phyloP scores from a whole-genome alignment of 2,329 filamentous ascomycete genomes.

The Pseudogymnoascus verrucosus region DNA sequence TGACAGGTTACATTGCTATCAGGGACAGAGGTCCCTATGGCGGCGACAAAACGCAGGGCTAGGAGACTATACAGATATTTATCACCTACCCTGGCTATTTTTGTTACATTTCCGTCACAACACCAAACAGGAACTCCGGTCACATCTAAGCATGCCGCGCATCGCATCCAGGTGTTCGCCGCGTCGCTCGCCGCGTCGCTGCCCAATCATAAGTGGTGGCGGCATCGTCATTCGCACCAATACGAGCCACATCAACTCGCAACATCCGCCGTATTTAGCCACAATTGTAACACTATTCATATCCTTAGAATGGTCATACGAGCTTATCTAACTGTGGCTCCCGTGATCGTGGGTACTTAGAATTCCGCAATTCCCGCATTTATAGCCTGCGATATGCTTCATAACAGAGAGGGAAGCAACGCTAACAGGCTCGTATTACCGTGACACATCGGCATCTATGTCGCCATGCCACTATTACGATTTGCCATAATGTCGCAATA shows the following conservation, averaged over 20 bases:
- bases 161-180: neutral
- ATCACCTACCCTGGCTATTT: neutral
- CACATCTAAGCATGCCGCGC: neutral
- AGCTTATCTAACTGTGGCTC: neutral
- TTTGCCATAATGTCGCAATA: neutral
- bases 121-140: neutral
- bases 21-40: neutral
- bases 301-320: neutral
- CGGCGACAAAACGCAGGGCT: neutral
- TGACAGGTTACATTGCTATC: neutral
- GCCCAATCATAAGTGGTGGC: constrained; percentile 1
- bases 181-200: neutral
- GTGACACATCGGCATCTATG: neutral
- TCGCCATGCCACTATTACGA: neutral
- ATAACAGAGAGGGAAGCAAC: neutral
- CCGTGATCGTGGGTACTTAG: neutral
- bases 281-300: neutral
- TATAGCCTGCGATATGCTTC: neutral
- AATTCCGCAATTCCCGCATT: neutral
- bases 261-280: neutral
- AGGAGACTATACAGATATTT: neutral
- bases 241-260: constrained; percentile 4
- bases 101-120: neutral
- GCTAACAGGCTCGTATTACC: neutral
- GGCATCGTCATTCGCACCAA: neutral